phyloP scores from a whole-genome alignment of 2,329 filamentous ascomycete species.

The Alternaria sp. region DNA sequence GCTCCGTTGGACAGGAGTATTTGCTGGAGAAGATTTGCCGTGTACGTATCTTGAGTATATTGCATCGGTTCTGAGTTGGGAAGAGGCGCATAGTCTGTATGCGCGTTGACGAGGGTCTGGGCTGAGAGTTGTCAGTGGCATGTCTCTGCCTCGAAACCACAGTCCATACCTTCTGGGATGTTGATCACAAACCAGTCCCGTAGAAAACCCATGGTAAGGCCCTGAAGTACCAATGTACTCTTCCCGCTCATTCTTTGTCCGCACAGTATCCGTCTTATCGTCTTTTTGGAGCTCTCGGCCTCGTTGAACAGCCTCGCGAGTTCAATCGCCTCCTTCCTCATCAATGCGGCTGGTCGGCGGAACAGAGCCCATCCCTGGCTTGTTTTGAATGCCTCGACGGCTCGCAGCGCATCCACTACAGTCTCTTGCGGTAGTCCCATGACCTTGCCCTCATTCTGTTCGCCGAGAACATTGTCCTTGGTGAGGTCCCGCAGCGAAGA shows the following conservation, averaged over 20 bases:
- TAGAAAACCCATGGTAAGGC: conserved; percentile 78
- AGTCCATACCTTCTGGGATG: conserved; percentile 78
- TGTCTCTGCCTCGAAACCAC: neutral
- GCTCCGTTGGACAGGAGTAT: conserved; percentile 74
- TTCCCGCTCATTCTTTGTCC: conserved; percentile 82
- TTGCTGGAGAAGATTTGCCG: conserved; percentile 73
- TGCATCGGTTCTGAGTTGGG: conserved; percentile 58
- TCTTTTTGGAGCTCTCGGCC: conserved; percentile 66
- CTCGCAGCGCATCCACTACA: conserved; percentile 79
- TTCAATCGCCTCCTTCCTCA: conserved; percentile 78
- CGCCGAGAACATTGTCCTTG: conserved; percentile 53
- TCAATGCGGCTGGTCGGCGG: conserved; percentile 76
- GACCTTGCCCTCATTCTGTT: conserved; percentile 66
- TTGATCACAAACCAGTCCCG: conserved; percentile 89
- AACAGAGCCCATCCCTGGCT: conserved; percentile 90
- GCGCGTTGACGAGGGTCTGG: conserved; percentile 79
- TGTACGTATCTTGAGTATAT: conserved; percentile 82
- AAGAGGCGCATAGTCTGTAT: conserved; percentile 79
- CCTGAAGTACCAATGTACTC: conserved; percentile 84
- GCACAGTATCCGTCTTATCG: conserved; percentile 69
- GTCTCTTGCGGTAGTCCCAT: conserved; percentile 71
- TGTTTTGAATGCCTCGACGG: conserved; percentile 88
- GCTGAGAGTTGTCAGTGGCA: conserved; percentile 56
- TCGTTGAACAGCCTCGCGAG: conserved; percentile 59
- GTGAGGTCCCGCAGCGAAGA: conserved; percentile 69